These are phyloP conservation scores for Lophiotrema nucula DNA, from an alignment of 495 filamentous ascomycete species.

Conservation along the genomic window DNA sequence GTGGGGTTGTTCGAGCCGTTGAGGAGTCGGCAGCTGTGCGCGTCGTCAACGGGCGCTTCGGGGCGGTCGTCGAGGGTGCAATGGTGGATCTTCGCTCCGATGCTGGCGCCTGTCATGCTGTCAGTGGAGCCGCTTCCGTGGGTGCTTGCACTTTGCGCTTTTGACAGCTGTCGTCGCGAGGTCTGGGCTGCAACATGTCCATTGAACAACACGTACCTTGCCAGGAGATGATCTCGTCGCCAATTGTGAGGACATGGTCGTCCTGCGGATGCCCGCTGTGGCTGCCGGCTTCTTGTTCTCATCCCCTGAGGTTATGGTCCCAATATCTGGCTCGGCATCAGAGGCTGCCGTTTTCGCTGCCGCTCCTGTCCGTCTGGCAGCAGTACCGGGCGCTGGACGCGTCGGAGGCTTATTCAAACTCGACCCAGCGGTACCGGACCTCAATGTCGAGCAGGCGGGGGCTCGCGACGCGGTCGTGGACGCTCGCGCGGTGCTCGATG, in stretches of 20 bases:
- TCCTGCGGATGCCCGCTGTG: slow-evolving; percentile 9
- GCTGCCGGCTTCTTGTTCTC: slow-evolving; percentile 32
- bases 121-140: too few species aligned
- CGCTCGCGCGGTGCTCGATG: slow-evolving; percentile 5
- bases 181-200: too few species aligned
- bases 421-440: slow-evolving; percentile 20
- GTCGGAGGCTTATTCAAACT: slow-evolving; percentile 35
- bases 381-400: slow-evolving; percentile 23
- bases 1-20: slow-evolving; percentile 13
- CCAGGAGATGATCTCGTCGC: slow-evolving; percentile 26
- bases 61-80: slow-evolving; percentile 10
- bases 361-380: slow-evolving; percentile 16
- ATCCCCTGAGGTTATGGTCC: slow-evolving; percentile 30
- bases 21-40: slow-evolving; percentile 15
- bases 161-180: too few species aligned
- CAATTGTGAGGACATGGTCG: slow-evolving; percentile 20
- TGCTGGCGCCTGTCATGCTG: too few species aligned
- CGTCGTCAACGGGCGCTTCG: slow-evolving; percentile 23
- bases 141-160: too few species aligned
- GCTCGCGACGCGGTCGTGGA: slow-evolving; percentile 20
- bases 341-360: slow-evolving; percentile 19
- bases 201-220: too few species aligned
- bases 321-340: slow-evolving; percentile 26
- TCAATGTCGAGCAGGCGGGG: slow-evolving; percentile 9
- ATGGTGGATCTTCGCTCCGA: slow-evolving; percentile 27